Evolutionary conservation across 2,329 filamentous ascomycete species (phyloP).

Genomic region (Macrophomina tecta): DNA sequence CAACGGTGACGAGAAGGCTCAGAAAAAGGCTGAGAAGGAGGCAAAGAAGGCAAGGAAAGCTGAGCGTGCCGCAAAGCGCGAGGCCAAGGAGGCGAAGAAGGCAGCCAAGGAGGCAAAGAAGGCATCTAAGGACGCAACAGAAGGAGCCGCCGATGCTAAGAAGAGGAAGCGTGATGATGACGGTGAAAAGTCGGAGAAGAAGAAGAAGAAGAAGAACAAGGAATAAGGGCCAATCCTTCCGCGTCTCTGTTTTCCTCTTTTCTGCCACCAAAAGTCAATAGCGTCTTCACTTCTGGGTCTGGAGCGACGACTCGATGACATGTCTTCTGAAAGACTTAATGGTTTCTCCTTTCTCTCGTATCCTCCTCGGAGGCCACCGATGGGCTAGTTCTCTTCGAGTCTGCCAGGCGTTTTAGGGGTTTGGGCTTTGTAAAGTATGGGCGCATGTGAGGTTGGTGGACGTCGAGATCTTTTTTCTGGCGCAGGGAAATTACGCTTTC

Average conservation of each 20-base stretch:
- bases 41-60: constrained; percentile 50
- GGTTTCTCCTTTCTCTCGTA: constrained; percentile 17
- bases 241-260: constrained; percentile 16
- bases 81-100: constrained; percentile 60
- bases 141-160: constrained; percentile 53
- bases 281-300: constrained; percentile 21
- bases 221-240: constrained; percentile 34
- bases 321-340: constrained; percentile 23
- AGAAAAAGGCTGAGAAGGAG: constrained; percentile 49
- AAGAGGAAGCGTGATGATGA: constrained; percentile 58
- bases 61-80: constrained; percentile 45
- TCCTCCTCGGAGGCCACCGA: constrained; percentile 9
- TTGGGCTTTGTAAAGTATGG: constrained; percentile 26
- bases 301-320: constrained; percentile 20
- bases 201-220: constrained; percentile 67
- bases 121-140: constrained; percentile 60
- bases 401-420: constrained; percentile 22
- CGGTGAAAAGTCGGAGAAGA: constrained; percentile 66
- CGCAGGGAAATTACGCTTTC: constrained; percentile 16
- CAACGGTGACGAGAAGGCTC: constrained; percentile 32
- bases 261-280: constrained; percentile 16
- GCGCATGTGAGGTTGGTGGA: constrained; percentile 22
- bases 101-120: constrained; percentile 58
- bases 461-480: constrained; percentile 16
- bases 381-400: constrained; percentile 11